A percentile compares a stretch with the other conserved stretches of the same genome.
phyloP scores from a whole-genome alignment of 208 protist species.

The Phytomonas francai region DNA sequence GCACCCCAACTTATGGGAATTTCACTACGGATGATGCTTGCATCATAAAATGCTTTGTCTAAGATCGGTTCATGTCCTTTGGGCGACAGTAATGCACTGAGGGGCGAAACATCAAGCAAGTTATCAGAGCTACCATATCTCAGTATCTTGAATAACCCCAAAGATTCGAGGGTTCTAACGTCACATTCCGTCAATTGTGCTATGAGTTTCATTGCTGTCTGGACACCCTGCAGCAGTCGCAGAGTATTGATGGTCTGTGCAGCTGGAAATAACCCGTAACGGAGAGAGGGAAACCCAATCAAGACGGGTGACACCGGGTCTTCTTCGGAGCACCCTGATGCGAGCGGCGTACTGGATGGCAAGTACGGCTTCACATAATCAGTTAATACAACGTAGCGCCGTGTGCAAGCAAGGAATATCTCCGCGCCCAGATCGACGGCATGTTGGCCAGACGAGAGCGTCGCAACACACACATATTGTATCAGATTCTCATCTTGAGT shows the following conservation, averaged over 20 bases:
- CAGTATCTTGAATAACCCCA: background rate
- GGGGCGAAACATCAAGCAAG: background rate
- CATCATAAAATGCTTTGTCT: background rate
- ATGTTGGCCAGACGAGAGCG: conserved; percentile 17
- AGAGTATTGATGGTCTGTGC: conserved; percentile 21
- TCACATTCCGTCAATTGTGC: conserved; percentile 16
- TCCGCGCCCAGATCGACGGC: conserved; percentile 66
- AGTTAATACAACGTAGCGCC: conserved; percentile 19
- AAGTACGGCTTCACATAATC: background rate
- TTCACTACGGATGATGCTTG: background rate
- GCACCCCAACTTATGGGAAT: background rate
- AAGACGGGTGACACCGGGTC: background rate
- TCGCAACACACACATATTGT: conserved; percentile 21
- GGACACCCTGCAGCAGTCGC: conserved; percentile 19
- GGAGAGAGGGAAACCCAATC: conserved; percentile 36
- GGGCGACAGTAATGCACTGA: background rate
- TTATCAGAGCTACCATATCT: background rate
- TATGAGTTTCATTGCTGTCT: conserved; percentile 24
- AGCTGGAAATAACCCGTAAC: conserved; percentile 28
- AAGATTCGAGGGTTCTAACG: background rate
- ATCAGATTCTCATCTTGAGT: conserved; percentile 8
- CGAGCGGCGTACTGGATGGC: background rate
- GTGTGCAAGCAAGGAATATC: conserved; percentile 64
- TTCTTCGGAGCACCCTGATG: background rate
- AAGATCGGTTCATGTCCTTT: background rate